Base-by-base conservation (phyloP, 164 flowering plant species). In the Chloranthus sessilifolius region DNA sequence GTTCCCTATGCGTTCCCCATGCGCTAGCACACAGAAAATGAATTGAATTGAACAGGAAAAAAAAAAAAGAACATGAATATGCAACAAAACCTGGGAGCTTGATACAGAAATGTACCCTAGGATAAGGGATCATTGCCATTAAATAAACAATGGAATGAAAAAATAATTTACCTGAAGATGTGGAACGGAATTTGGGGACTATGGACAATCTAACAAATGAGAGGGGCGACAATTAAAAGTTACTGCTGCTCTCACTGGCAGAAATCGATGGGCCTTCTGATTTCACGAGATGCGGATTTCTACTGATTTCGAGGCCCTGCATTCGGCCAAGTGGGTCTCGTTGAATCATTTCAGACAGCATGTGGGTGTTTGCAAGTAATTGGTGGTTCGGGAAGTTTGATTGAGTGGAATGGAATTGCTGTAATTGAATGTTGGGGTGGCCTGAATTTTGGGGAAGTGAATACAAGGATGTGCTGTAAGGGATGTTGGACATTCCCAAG, bases 231-330 rank as follows among this genome's bases (percentile, higher is more conserved):
- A 28, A 63, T 77, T 55, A 82, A 50, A 78, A 74, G 40, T 82
- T 74, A 55, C 63, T 80, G 75, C 84, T 81, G 70, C 92, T 85
- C 71, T 85, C 91, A 57, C 82, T 77, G 46, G 87, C 95, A 10
- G 96, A 85, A 23, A 84, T 63, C 1, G 94, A 76, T 25, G 87
- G 72, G 50, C 81, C 89, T 72, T 88, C 96, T 1, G 90, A 67
- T 55, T 81, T 91, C 60, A 85, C 82, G 1, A 73, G 56, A 59
- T 69, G 75, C 28, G 86, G 49, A 34, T 70, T 71, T 48, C 87
- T 68, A 70, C 78, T 61, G 47, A 85, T 88, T 50, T 91, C 96
- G 37, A 88, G 92, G 55, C 95, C 95, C 62, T 83, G 90, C 43
- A 88, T 65, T 46, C 83, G 78, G 24, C 95, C 85, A 39, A 91